Conservation (phyloP, 208 protist species). For the Wallacemonas sp. region DNA sequence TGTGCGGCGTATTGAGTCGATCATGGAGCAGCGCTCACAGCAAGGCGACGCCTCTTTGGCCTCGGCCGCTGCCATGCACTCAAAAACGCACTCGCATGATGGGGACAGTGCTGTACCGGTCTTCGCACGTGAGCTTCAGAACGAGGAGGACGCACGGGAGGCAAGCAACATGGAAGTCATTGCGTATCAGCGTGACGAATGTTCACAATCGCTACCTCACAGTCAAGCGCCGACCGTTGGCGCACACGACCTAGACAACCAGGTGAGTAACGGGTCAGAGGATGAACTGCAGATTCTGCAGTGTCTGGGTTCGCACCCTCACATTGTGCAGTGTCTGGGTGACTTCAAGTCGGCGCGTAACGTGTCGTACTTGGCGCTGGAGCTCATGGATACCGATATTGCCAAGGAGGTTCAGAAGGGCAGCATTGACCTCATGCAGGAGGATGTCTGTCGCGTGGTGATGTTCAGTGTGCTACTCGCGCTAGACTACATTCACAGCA, state of each 20-base stretch:
- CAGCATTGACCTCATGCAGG: constrained; percentile 36
- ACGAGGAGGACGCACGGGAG: constrained; percentile 11
- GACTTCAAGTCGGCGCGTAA: constrained; percentile 36
- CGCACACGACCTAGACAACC: neutral
- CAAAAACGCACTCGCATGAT: neutral
- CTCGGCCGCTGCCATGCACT: neutral
- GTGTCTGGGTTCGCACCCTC: constrained; percentile 56
- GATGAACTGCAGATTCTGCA: constrained; percentile 53
- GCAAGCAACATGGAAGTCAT: constrained; percentile 32
- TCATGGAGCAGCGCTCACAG: constrained; percentile 1
- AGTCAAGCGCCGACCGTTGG: neutral
- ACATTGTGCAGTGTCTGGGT: constrained; percentile 62
- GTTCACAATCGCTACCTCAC: neutral
- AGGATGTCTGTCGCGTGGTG: constrained; percentile 34
- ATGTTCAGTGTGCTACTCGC: constrained; percentile 50
- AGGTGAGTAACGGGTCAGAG: neutral
- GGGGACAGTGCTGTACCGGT: neutral
- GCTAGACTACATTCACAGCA: constrained; percentile 54
- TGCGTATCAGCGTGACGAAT: constrained; percentile 1
- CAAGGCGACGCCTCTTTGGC: neutral
- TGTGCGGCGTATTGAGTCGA: constrained; percentile 3
- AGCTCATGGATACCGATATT: constrained; percentile 84
- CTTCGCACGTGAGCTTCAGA: constrained; percentile 2
- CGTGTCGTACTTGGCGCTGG: constrained; percentile 60
- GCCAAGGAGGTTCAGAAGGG: constrained; percentile 49